phyloP scores from a whole-genome alignment of 1,284 basidiomycete genomes.

The Hemileccinum hortonii region DNA sequence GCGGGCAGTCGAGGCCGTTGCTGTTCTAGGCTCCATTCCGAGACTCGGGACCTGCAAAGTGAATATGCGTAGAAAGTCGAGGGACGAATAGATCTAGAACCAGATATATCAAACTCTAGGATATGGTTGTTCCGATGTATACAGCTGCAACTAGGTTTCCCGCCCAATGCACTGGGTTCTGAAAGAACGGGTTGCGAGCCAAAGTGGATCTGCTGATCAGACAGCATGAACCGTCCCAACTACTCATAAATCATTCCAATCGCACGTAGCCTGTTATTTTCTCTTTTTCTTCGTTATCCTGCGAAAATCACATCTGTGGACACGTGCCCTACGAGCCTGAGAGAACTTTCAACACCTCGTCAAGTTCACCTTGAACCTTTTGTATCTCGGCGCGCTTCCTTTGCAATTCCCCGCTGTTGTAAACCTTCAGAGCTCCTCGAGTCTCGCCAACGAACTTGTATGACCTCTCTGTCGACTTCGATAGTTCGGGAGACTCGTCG shows the following conservation, averaged over 20 bases:
- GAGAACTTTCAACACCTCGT: slow-evolving; percentile 30
- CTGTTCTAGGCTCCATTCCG: not conserved
- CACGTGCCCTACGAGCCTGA: slow-evolving; percentile 23
- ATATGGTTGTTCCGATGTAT: no score
- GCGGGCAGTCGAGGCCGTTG: not conserved
- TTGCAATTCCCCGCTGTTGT: slow-evolving; percentile 52
- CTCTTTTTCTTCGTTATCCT: no score
- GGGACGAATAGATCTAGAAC: no score
- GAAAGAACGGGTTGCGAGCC: no score
- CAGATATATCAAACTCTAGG: no score
- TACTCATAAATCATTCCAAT: not conserved
- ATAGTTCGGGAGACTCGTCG: slow-evolving; percentile 26
- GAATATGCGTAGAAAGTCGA: not conserved
- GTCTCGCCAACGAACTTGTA: slow-evolving; percentile 52
- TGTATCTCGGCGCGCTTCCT: slow-evolving; percentile 48
- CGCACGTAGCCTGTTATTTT: no score
- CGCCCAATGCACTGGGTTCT: no score
- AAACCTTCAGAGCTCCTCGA: slow-evolving; percentile 52
- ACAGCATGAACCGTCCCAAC: no score
- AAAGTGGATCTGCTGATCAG: no score
- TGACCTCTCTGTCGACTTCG: slow-evolving; percentile 49
- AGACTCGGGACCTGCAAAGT: not conserved
- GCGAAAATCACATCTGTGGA: not conserved
- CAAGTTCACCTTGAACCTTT: slow-evolving; percentile 45
- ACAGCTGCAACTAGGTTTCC: no score